Evolutionary conservation across 495 filamentous ascomycete genomes (phyloP).

Genomic region (Penicillium goetzii): DNA sequence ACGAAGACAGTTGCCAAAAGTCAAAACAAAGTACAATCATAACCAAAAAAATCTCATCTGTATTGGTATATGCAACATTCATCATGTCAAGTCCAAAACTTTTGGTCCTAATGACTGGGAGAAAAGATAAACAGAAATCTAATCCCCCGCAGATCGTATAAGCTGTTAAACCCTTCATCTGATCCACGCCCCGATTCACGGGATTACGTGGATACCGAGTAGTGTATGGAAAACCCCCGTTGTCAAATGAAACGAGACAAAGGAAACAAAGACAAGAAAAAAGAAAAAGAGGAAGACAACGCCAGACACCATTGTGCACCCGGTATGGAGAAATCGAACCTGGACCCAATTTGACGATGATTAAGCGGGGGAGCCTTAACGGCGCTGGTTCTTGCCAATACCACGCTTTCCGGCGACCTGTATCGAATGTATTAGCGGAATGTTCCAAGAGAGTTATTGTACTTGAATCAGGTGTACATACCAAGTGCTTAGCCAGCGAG

Average conservation of each 20-base stretch:
- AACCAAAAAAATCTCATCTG: conserved; percentile 23
- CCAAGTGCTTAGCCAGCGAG: conserved; percentile 87
- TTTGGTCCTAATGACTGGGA: conserved; percentile 37
- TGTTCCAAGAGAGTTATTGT: conserved; percentile 9
- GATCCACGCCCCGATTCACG: conserved; percentile 1
- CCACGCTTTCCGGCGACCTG: conserved; percentile 62
- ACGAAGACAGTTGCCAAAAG: neutral
- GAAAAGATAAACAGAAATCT: conserved; percentile 6
- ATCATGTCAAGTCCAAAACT: conserved; percentile 40
- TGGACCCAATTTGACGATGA: conserved; percentile 38
- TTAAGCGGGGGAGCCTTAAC: conserved; percentile 44
- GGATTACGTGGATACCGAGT: neutral
- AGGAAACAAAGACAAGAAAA: conserved; percentile 8
- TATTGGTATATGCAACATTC: conserved; percentile 39
- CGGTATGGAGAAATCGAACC: conserved; percentile 29
- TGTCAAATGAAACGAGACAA: conserved; percentile 22
- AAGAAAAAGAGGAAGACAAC: conserved; percentile 22
- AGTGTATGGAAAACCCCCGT: conserved; percentile 19
- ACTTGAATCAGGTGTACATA: conserved; percentile 48
- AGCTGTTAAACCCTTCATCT: conserved; percentile 16
- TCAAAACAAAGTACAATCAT: neutral
- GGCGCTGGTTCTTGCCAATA: conserved; percentile 62
- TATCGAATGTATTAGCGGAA: conserved; percentile 28
- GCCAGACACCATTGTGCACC: conserved; percentile 43
- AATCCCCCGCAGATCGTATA: conserved; percentile 29